Evolutionary conservation across 441 rosid genomes (phyloP), one percentile per base, ranked within the genome.

Genomic region (Eruca vesicaria): DNA sequence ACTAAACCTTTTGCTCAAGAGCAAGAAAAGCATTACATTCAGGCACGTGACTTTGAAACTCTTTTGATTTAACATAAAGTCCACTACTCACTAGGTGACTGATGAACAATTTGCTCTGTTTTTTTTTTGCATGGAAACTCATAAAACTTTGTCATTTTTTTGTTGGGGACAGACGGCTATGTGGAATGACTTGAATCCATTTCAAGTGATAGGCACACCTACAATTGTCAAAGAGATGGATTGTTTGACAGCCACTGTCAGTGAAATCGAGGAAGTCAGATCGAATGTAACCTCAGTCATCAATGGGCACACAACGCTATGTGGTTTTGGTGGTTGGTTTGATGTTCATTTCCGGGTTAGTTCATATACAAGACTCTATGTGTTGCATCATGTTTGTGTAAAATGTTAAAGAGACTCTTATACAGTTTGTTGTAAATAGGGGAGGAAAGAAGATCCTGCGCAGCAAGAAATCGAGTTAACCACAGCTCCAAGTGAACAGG

Each of bases 251-350:
- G 94, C 91, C 15, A 78, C 97, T 0, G 84, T 95, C 35, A 62
- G 82, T 76, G 99, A 93, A 63, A 88, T 95, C 65, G 82, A 79
- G 50, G 83, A 86, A 84, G 87, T 95, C 62, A 84, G 81, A 69
- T 89, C 99, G 36, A 84, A 77, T 45, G 85, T 91, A 68, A 53
- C 77, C 7, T 90, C 93, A 16, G 77, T 87, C 50, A 81, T 90
- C 78, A 86, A 60, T 45, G 53, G 75, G 69, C 82, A 73, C 73
- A 78, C 91, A 12, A 84, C 84, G 74, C 88, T 95, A 60, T 88
- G 90, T 68, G 99, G 95, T 48, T 93, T 91, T 79, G 89, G 85
- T 69, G 99, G 99, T 82, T 95, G 99, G 99, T 95, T 95, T 59
- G 99, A 95, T 80, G 99, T 93, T 84, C 98, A 91, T 79, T 95